Evolutionary conservation across 1,139 yeast species (phyloP), one percentile per base, ranked within the genome.

Genomic region (Nadsonia commutata): DNA sequence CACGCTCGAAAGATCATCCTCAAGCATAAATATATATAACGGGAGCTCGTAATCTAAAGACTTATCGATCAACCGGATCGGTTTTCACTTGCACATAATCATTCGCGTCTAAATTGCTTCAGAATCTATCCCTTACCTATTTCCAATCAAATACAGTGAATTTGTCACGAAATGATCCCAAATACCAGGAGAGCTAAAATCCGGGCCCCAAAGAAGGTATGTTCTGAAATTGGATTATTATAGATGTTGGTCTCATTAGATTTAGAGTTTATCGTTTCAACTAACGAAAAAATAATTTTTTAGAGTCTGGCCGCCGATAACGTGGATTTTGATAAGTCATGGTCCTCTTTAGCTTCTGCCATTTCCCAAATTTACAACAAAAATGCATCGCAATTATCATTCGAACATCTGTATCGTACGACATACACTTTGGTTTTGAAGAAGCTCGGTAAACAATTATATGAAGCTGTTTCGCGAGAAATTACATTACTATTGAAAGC

Each of bases 321-420:
- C 40, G 63, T 74, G n/a, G 83, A 80, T 52, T 79, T 77, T 52
- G 78, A 76, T 19, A 70, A 74, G 44, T 70, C 84, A 1, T 88
- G 97, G 96, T 49, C 48, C 11, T 65, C 76, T 1, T 66, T 90
- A 27, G 65, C 80, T n/a, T 68, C 74, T 38, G 97, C 96, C 23
- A 78, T 90, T 38, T 64, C 63, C 21, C 85, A 81, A 55, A 88
- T 90, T 44, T 83, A 80, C 54, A 68, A 71, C 41, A 78, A 80
- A 52, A 77, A 82, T 56, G 88, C 86, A 9, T 76, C 85, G 3
- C 72, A 74, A 47, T 66, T 88, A 27, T 82, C 94, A 1, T 90
- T 84, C 57, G 95, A 86, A 53, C 84, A 79, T 51, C 69, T 90
- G 1, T 90, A 90, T 58, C 67, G 95, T 42, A 76, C 80, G 36